Evolutionary conservation across 108 stramenopile genomes (phyloP).

Genomic region (Cyclotella sp.): DNA sequence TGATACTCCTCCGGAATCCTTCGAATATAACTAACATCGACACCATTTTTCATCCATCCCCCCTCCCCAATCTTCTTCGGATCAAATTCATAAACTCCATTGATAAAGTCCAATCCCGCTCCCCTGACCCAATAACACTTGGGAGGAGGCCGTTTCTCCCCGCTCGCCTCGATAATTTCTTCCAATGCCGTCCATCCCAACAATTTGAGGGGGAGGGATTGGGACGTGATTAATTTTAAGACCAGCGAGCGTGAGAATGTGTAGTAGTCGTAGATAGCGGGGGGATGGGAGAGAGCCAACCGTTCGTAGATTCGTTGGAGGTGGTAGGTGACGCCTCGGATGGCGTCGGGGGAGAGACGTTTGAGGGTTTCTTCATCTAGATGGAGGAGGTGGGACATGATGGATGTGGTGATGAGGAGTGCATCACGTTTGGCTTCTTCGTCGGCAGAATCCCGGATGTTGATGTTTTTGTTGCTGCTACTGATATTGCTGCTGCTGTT

Average conservation of each 20-base stretch:
- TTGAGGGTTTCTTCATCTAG: constrained; percentile 69
- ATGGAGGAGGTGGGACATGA: constrained; percentile 62
- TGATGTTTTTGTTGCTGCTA: neutral
- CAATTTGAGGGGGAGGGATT: constrained; percentile 78
- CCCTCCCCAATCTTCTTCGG: constrained; percentile 51
- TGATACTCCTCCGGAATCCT: constrained; percentile 18
- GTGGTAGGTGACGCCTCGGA: constrained; percentile 33
- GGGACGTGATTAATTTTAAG: constrained; percentile 76
- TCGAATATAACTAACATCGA: constrained; percentile 67
- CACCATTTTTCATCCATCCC: constrained; percentile 61
- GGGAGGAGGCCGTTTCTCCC: constrained; percentile 76
- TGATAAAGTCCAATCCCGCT: constrained; percentile 83
- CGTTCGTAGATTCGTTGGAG: constrained; percentile 58
- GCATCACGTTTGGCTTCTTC: constrained; percentile 26
- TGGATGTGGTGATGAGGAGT: constrained; percentile 51
- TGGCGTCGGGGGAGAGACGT: constrained; percentile 59
- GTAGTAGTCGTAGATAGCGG: constrained; percentile 65
- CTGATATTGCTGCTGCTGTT: constrained; percentile 14
- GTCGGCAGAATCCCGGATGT: constrained; percentile 31
- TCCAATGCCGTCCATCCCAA: constrained; percentile 88
- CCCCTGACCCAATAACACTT: constrained; percentile 61
- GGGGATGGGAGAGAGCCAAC: constrained; percentile 30
- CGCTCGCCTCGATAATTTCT: constrained; percentile 68
- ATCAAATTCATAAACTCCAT: constrained; percentile 81
- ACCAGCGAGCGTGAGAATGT: constrained; percentile 67